These are phyloP conservation scores for Blastocrithidia nonstop DNA, from an alignment of 208 protist genomes.

Conservation along the genomic window DNA sequence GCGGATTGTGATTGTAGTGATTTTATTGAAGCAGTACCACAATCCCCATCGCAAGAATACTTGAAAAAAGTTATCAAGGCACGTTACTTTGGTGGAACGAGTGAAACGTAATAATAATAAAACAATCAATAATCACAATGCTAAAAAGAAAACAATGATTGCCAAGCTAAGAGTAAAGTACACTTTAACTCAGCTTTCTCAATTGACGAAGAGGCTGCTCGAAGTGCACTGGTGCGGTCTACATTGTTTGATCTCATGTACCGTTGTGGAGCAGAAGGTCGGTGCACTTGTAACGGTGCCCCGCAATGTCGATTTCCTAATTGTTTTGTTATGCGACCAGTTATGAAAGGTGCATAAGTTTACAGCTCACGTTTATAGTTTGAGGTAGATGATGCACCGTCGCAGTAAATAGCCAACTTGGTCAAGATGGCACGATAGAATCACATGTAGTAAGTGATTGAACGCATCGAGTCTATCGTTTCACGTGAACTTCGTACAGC, in stretches of 20 bases:
- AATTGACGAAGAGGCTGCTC: conserved; percentile 7
- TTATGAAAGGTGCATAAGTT: conserved; percentile 60
- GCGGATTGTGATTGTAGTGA: conserved; percentile 51
- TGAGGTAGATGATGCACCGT: conserved; percentile 44
- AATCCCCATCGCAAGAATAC: conserved; percentile 16
- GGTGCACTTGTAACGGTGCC: conserved; percentile 32
- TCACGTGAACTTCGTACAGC: conserved; percentile 15
- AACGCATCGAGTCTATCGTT: conserved; percentile 32
- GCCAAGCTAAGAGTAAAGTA: conserved; percentile 6
- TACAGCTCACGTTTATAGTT: conserved; percentile 35
- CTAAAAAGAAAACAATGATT: conserved; percentile 4
- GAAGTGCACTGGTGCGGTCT: conserved; percentile 19
- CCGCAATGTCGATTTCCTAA: conserved; percentile 47
- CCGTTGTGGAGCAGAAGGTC: conserved; percentile 57
- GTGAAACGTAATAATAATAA: conserved; percentile 7
- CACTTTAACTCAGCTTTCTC: not conserved
- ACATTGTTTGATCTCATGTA: conserved; percentile 57
- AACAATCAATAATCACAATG: no score
- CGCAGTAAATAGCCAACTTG: conserved; percentile 20
- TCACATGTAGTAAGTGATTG: conserved; percentile 24
- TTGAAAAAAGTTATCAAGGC: conserved; percentile 24
- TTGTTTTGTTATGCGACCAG: conserved; percentile 57
- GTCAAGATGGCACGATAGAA: conserved; percentile 30
- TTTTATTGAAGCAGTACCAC: conserved; percentile 21
- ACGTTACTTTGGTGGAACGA: conserved; percentile 11